Percentiles rank a stretch among this genome's conserved stretches.
phyloP scores from a whole-genome alignment of 768 basidiomycete species.

The Daedaleopsis sinensis region DNA sequence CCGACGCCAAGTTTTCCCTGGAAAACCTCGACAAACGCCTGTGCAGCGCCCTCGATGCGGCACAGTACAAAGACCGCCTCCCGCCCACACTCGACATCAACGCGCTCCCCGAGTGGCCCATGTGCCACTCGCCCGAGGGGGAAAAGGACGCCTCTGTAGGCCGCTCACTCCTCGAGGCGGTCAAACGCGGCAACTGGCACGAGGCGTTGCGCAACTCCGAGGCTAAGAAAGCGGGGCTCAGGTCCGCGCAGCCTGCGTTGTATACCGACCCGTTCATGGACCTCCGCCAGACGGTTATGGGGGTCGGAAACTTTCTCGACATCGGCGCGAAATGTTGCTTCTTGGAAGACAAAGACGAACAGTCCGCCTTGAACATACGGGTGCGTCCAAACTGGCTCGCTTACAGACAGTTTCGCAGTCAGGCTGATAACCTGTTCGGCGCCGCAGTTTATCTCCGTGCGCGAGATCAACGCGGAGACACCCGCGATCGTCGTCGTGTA shows the following conservation, averaged over 20 bases:
- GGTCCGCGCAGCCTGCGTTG: not conserved
- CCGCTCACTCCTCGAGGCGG: not conserved
- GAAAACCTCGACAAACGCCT: slow-evolving; percentile 18
- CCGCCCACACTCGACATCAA: not conserved
- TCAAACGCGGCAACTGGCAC: not conserved
- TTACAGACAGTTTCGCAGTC: not conserved
- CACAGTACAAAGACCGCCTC: slow-evolving; percentile 10
- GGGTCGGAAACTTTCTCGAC: slow-evolving; percentile 12
- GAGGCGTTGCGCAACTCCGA: not conserved
- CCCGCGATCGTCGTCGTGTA: not conserved
- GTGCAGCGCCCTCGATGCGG: slow-evolving; percentile 8
- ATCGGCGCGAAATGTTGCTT: slow-evolving; percentile 6
- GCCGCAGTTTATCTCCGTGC: not conserved
- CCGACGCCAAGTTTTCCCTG: slow-evolving; percentile 5
- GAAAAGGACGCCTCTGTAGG: not conserved
- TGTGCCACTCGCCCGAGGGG: not conserved
- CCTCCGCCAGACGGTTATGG: slow-evolving; percentile 18
- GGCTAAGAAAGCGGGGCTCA: not conserved
- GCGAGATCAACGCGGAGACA: not conserved
- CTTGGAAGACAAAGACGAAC: slow-evolving; percentile 15
- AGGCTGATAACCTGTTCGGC: too few species aligned
- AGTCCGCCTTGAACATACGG: slow-evolving; percentile 9
- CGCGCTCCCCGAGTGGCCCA: not conserved
- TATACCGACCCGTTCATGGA: slow-evolving; percentile 17
- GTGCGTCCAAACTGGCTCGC: slow-evolving; percentile 1